Percentiles rank a stretch among this genome's conserved stretches.
phyloP scores from a whole-genome alignment of 805 yeast genomes.

The Grigorovia humatica region DNA sequence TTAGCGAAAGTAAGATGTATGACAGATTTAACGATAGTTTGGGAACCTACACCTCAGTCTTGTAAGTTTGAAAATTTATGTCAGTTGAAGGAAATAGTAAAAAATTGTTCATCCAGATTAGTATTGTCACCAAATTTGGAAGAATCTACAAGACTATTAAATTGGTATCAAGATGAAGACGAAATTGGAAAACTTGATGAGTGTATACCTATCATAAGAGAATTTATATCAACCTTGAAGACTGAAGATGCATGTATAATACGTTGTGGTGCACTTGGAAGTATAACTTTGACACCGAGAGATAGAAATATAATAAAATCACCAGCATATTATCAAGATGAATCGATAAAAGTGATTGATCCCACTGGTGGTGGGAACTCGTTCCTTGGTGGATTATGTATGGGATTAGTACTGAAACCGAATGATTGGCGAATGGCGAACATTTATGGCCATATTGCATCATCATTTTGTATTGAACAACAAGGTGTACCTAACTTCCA shows the following conservation, averaged over 20 bases:
- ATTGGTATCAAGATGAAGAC: conserved; percentile 30
- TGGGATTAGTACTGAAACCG: conserved; percentile 42
- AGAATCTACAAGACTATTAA: conserved; percentile 64
- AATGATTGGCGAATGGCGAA: conserved; percentile 43
- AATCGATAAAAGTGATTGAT: conserved; percentile 47
- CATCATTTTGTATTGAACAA: conserved; percentile 74
- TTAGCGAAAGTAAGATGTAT: conserved; percentile 7
- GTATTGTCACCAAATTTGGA: conserved; percentile 71
- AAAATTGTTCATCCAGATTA: conserved; percentile 4
- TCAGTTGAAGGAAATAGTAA: conserved; percentile 11
- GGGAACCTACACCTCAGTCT: conserved; percentile 82
- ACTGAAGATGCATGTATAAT: conserved; percentile 35
- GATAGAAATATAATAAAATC: conserved; percentile 31
- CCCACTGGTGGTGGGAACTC: conserved; percentile 96
- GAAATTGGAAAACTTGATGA: conserved; percentile 27
- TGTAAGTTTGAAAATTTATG: conserved; percentile 45
- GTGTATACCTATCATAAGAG: conserved; percentile 35
- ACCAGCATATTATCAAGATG: conserved; percentile 62
- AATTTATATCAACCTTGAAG: conserved; percentile 34
- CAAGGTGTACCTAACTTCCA: conserved; percentile 54
- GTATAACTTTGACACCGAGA: conserved; percentile 34
- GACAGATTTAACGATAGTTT: conserved; percentile 33
- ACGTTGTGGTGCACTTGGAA: conserved; percentile 71
- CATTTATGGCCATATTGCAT: conserved; percentile 62
- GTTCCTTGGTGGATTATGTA: conserved; percentile 69